Evolutionary conservation across 768 basidiomycete species (phyloP), one percentile per base, ranked within the genome.

Genomic region (Suillus fuscotomentosus): DNA sequence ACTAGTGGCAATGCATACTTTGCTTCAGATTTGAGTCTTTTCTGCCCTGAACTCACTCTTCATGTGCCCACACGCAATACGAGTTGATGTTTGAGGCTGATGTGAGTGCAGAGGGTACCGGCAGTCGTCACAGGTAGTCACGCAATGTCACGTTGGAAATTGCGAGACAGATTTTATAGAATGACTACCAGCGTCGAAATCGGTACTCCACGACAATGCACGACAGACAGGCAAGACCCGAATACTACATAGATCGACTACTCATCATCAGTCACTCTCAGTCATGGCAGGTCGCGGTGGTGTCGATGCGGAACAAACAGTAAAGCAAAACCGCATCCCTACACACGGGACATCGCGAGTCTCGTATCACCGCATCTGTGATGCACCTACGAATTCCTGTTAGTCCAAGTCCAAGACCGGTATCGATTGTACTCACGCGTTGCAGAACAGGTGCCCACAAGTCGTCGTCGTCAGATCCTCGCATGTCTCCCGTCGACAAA

Each of bases 401-500:
- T 20, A 17, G 10, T 15, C 22, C 8, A 60, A 41, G 47, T 43
- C 7, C 31, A 42, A 47, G 31, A 22, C 42, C 59, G 24, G 9
- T 17, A 38, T n/a, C 0, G 50, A 55, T 67, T 72, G 66, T 63
- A 77, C 83, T 65, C 70, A 84, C 84, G 74, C 60, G 63, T 86
- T 79, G 68, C 87, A 88, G 67, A 88, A 88, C 36, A 88, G 73
- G 66, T 88, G 87, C 10, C 87, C 87, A 69, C 87, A 88, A 76
- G 84, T 83, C 5, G 84, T 87, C 42, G 83, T 86, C 34, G 86
- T 87, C 47, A 83, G 82, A 66, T 85, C 81, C 31, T 81, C 78
- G 67, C 84, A 86, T 39, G 80, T 76, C 63, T 85, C 80, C 39
- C 71, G 73, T 31, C 80, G 76, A 68, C 86, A 88, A 1, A 78